Percentiles rank a stretch among this genome's conserved stretches.
phyloP scores from a whole-genome alignment of 179 eudicot genomes.

The Gypsophila paniculata region DNA sequence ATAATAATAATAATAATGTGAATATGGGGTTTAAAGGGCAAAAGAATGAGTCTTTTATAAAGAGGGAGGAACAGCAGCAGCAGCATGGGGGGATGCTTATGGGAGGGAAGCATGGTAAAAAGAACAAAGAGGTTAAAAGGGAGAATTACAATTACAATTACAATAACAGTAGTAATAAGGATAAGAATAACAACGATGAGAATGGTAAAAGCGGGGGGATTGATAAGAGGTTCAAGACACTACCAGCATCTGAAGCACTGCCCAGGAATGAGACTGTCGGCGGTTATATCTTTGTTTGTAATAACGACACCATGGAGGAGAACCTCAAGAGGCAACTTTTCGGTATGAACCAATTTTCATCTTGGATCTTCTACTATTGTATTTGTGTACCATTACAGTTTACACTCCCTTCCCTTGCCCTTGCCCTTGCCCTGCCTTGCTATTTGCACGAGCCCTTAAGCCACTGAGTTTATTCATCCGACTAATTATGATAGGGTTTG shows the following conservation, averaged over 20 bases:
- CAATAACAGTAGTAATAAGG: conserved; percentile 14
- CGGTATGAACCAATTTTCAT: too few relatives aligned
- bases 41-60: conserved; percentile 37
- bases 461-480: too few relatives aligned
- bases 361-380: too few relatives aligned
- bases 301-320: conserved; percentile 97
- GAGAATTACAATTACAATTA: conserved; percentile 29
- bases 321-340: conserved; percentile 83
- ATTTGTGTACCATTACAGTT: too few relatives aligned
- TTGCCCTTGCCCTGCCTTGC: too few relatives aligned
- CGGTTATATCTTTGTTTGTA: conserved; percentile 94
- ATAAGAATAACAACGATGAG: conserved; percentile 25
- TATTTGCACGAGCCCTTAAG: too few relatives aligned
- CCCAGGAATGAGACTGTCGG: conserved; percentile 85
- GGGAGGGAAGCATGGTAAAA: conserved; percentile 49
- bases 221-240: conserved; percentile 92
- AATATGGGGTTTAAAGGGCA: conserved; percentile 33
- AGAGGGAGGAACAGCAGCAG: conserved; percentile 35
- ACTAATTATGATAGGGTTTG: too few relatives aligned
- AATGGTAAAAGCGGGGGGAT: conserved; percentile 37
- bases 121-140: conserved; percentile 50
- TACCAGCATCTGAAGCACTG: conserved; percentile 79
- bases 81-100: too few relatives aligned
- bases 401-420: too few relatives aligned
- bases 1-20: conserved; percentile 19